A percentile compares a stretch with the other conserved stretches of the same genome.
Evolutionary conservation across 148 eudicot species (phyloP).

Genomic region (Rhododendron henanense): DNA sequence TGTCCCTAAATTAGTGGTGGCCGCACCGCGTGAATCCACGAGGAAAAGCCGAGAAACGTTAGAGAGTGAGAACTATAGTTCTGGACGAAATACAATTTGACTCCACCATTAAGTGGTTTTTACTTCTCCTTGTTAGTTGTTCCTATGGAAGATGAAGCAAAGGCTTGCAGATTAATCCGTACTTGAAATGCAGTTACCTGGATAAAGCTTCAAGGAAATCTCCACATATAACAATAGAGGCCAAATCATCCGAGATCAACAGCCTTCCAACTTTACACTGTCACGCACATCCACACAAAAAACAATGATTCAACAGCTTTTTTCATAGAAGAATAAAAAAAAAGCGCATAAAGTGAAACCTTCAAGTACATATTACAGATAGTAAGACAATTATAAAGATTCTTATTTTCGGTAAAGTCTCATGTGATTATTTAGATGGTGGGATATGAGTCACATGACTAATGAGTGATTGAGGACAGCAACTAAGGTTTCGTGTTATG

Average conservation of each 20-base stretch:
- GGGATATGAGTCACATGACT: neutral
- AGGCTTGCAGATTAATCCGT: neutral
- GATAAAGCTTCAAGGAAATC: neutral
- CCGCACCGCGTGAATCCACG: too few species aligned
- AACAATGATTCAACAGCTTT: neutral
- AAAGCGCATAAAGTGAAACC: neutral
- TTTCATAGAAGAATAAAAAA: neutral
- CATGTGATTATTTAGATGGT: neutral
- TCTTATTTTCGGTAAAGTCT: too few species aligned
- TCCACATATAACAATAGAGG: neutral
- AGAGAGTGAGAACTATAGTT: too few species aligned
- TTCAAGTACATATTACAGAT: too few species aligned
- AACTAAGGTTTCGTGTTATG: neutral
- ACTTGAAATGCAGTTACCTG: neutral
- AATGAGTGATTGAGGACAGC: neutral
- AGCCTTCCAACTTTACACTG: neutral
- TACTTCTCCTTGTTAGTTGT: neutral
- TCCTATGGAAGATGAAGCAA: neutral
- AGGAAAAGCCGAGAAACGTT: too few species aligned
- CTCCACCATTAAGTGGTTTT: too few species aligned
- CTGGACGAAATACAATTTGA: too few species aligned
- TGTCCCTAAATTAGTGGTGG: too few species aligned
- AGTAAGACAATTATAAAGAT: too few species aligned
- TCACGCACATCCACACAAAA: neutral
- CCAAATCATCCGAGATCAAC: neutral